phyloP scores from a whole-genome alignment of 108 stramenopile genomes.

The Cyclotella cryptica region DNA sequence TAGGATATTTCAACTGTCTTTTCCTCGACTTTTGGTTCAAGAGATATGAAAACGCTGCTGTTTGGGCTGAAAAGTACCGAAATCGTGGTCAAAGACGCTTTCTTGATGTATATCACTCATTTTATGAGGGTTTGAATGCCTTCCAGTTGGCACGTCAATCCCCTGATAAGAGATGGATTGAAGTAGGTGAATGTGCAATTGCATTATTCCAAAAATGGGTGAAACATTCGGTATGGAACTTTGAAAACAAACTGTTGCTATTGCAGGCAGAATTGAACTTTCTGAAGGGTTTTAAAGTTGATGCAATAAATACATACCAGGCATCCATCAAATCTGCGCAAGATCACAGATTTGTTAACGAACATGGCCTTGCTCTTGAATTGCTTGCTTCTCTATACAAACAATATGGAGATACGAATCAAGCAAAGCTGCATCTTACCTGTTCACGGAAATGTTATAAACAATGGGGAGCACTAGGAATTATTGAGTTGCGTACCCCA shows the following conservation, averaged over 20 bases:
- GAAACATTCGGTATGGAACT: conserved; percentile 5
- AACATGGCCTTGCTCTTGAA: conserved; percentile 10
- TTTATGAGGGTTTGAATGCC: conserved; percentile 21
- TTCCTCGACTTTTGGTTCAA: conserved; percentile 13
- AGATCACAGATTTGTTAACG: not conserved
- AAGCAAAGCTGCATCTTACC: not conserved
- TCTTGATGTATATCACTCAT: conserved; percentile 7
- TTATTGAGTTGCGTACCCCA: not conserved
- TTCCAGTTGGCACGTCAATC: conserved; percentile 5
- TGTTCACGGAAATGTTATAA: not conserved
- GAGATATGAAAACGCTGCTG: conserved; percentile 8
- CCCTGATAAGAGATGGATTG: not conserved
- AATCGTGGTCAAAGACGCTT: not conserved
- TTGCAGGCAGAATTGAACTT: conserved; percentile 8
- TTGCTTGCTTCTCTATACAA: not conserved
- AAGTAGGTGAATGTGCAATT: not conserved
- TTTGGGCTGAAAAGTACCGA: conserved; percentile 20
- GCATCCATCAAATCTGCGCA: conserved; percentile 3
- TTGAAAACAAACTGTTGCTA: conserved; percentile 10
- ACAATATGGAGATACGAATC: not conserved
- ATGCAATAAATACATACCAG: not conserved
- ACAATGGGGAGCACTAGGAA: conserved; percentile 10
- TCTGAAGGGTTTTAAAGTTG: not conserved
- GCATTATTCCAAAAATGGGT: conserved; percentile 1
- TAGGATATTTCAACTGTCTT: conserved; percentile 10